Evolutionary conservation across 2,329 filamentous ascomycete genomes (phyloP), one percentile per base, ranked within the genome.

Genomic region (Fusarium udum): DNA sequence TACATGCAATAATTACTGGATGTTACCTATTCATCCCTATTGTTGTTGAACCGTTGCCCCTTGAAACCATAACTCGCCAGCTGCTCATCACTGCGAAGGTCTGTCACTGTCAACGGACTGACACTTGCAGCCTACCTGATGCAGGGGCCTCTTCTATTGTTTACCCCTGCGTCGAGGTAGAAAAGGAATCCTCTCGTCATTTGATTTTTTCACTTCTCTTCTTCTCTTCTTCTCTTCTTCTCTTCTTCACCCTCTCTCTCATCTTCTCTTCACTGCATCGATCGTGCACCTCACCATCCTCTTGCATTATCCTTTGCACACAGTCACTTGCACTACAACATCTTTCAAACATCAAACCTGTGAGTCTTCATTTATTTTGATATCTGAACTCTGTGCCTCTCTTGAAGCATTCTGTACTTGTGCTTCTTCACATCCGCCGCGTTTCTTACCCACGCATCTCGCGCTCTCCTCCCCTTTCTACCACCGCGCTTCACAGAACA

Each of bases 21-120:
- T 51, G 43, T 46, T 52, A 34, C 56, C 48, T 46, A 56, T 57
- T 71, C 43, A 67, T 62, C 43, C 24, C 42, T 22, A 43, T 56
- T 61, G 48, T 59, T 62, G 49, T 58, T 51, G 14, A 69, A 58
- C 57, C 31, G 71, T 72, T 74, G 67, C 71, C 71, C 71, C 67
- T 72, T 64, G 59, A 64, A 65, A 74, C 63, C 42, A 64, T 34
- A 59, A n/a, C 43, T 56, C 36, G 48, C 34, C 55, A 64, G 63
- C 65, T 37, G 68, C 71, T 55, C 42, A 48, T 42, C 64, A 64
- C 66, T 69, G 69, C 24, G 56, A 40, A 56, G 57, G 68, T 49
- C 55, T 20, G 42, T 28, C 32, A 66, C 55, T 24, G 60, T 12
- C 32, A 46, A 39, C 43, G 14, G n/a, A 62, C 53, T 69, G 60